These are phyloP conservation scores for Rubia peregrina DNA, from an alignment of 305 asterid species.

Conservation along the genomic window DNA sequence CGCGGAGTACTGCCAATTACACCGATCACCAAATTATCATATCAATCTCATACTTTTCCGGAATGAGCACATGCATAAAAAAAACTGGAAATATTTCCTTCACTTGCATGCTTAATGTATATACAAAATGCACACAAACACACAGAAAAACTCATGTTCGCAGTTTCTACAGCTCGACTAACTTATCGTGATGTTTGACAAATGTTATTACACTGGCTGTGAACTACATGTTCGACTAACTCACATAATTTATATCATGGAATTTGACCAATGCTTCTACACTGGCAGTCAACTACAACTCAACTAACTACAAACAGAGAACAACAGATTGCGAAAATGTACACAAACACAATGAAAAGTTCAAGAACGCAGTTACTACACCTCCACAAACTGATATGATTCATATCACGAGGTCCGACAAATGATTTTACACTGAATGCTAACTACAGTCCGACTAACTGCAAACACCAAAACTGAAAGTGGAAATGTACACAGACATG, in stretches of 20 bases:
- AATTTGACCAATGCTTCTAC: too few relatives aligned
- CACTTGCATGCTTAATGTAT: not conserved
- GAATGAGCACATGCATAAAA: not conserved
- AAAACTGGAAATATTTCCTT: not conserved
- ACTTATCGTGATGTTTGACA: not conserved
- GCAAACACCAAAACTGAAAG: not conserved
- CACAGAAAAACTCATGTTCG: not conserved
- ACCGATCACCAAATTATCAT: conserved; percentile 18
- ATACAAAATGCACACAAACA: not conserved
- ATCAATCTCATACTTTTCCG: not conserved
- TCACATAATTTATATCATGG: too few relatives aligned
- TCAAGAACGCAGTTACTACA: not conserved
- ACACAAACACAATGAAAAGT: not conserved
- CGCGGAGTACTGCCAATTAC: conserved; percentile 64
- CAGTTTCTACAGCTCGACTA: not conserved
- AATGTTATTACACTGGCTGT: too few relatives aligned
- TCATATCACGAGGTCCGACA: not conserved
- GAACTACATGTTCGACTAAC: too few relatives aligned
- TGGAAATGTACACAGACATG: too few relatives aligned
- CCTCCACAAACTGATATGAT: not conserved
- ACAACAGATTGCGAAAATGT: not conserved
- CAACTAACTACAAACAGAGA: not conserved
- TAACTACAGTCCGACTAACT: not conserved
- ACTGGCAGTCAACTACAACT: not conserved
- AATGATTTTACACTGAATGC: not conserved